phyloP scores from a whole-genome alignment of 805 yeast species.

The Debaryomyces maramus region DNA sequence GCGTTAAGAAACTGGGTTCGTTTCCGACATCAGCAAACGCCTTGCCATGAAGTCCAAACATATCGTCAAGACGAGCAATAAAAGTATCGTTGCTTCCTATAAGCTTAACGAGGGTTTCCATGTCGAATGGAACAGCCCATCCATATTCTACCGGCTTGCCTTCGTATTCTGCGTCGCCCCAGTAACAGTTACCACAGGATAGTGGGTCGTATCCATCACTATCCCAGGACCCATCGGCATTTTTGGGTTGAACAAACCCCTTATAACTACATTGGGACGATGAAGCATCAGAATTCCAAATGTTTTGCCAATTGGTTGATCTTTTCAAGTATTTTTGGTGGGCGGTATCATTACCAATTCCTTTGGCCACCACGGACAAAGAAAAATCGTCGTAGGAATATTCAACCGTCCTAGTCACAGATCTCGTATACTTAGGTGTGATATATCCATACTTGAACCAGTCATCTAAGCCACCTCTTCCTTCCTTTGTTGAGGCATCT shows the following conservation, averaged over 20 bases:
- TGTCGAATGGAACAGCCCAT: constrained; percentile 37
- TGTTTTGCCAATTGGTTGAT: constrained; percentile 34
- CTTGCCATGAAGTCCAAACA: constrained; percentile 29
- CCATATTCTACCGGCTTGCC: constrained; percentile 35
- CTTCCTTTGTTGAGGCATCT: constrained; percentile 29
- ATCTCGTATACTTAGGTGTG: constrained; percentile 30
- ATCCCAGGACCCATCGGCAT: constrained; percentile 28
- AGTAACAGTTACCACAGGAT: constrained; percentile 33
- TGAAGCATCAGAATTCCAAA: constrained; percentile 32
- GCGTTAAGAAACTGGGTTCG: constrained; percentile 38
- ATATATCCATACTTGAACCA: constrained; percentile 33
- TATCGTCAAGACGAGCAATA: constrained; percentile 30
- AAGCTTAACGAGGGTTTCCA: constrained; percentile 22
- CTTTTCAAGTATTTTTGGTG: constrained; percentile 28
- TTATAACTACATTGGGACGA: constrained; percentile 17
- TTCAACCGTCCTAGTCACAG: constrained; percentile 37
- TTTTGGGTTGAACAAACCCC: constrained; percentile 35
- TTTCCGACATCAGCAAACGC: constrained; percentile 34
- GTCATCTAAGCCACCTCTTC: constrained; percentile 36
- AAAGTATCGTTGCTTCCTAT: constrained; percentile 28
- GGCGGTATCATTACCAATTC: constrained; percentile 21
- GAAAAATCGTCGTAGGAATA: constrained; percentile 38
- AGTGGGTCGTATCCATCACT: constrained; percentile 26
- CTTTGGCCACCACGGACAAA: constrained; percentile 31
- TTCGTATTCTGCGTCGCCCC: constrained; percentile 34